A percentile compares a stretch with the other conserved stretches of the same genome.
These are phyloP conservation scores for Panicum virgatum DNA, from an alignment of 202 grass and related monocot species.

Conservation along the genomic window DNA sequence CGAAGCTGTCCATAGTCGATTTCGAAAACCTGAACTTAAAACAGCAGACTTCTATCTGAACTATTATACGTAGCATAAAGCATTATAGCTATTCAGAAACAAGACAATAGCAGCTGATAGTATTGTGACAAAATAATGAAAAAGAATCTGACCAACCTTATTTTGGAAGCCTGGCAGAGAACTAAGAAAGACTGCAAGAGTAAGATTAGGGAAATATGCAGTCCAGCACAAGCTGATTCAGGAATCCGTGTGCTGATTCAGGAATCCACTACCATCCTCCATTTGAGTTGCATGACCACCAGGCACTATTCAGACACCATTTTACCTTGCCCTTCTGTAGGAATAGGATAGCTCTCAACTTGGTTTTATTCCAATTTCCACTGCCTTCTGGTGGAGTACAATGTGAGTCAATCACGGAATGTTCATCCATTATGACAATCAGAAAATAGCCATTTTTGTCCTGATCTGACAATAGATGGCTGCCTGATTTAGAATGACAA, in stretches of 20 bases:
- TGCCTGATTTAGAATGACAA: neutral
- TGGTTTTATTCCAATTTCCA: neutral
- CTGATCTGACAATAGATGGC: neutral
- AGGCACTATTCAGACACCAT: neutral
- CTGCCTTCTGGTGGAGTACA: neutral
- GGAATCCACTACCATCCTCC: constrained; percentile 24
- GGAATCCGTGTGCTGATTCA: no score
- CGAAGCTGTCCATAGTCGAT: neutral
- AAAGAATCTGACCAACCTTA: neutral
- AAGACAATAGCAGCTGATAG: neutral
- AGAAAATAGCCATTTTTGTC: neutral
- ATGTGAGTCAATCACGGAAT: constrained; percentile 26
- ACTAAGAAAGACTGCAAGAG: constrained; percentile 11
- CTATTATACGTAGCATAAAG: neutral
- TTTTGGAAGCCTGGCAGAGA: neutral
- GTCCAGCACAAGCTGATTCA: constrained; percentile 42
- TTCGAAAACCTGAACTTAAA: neutral
- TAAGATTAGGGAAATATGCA: neutral
- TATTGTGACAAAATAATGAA: neutral
- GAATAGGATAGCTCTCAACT: neutral
- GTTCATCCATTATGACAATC: constrained; percentile 7
- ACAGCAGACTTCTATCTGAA: neutral
- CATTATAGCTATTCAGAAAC: neutral
- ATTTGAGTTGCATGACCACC: constrained; percentile 11
- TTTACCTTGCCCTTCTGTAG: constrained; percentile 5